Evolutionary conservation across 2,329 filamentous ascomycete species (phyloP).

Genomic region (Hypomyces rosellus): DNA sequence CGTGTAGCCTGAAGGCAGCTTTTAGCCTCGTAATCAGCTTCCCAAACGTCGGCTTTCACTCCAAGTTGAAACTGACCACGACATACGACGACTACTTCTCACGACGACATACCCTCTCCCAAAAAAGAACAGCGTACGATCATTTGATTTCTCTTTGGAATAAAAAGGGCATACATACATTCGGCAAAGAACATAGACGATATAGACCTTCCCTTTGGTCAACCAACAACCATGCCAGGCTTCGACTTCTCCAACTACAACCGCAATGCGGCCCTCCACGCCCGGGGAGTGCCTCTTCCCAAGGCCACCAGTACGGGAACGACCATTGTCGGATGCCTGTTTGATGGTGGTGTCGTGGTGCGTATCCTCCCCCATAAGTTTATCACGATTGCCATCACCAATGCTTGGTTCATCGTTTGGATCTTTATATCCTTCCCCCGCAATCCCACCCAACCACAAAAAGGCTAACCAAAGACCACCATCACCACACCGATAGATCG

Average conservation of each 20-base stretch:
- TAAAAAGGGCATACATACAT: too few species aligned
- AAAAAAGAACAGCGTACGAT: background rate
- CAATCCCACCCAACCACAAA: background rate
- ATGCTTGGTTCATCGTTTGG: too few species aligned
- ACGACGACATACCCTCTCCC: background rate
- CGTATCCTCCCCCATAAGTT: too few species aligned
- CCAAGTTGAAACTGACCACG: too few species aligned
- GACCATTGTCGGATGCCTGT: conserved; percentile 97
- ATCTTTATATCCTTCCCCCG: background rate
- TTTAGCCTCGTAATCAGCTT: conserved; percentile 51
- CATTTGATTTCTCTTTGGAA: background rate
- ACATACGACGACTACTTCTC: conserved; percentile 1
- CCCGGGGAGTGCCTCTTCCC: conserved; percentile 85
- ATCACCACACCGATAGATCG: conserved; percentile 59
- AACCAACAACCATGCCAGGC: conserved; percentile 67
- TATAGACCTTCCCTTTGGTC: conserved; percentile 2
- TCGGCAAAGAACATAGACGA: background rate
- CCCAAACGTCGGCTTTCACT: conserved; percentile 1
- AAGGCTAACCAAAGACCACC: background rate
- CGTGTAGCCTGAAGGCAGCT: conserved; percentile 37
- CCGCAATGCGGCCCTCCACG: conserved; percentile 93
- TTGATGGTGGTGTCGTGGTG: conserved; percentile 91
- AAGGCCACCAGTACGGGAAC: conserved; percentile 98
- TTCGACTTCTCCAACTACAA: conserved; percentile 99
- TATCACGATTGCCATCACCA: too few species aligned